phyloP scores from a whole-genome alignment of 169 alveolate species.

The Amoebophrya sp. region DNA sequence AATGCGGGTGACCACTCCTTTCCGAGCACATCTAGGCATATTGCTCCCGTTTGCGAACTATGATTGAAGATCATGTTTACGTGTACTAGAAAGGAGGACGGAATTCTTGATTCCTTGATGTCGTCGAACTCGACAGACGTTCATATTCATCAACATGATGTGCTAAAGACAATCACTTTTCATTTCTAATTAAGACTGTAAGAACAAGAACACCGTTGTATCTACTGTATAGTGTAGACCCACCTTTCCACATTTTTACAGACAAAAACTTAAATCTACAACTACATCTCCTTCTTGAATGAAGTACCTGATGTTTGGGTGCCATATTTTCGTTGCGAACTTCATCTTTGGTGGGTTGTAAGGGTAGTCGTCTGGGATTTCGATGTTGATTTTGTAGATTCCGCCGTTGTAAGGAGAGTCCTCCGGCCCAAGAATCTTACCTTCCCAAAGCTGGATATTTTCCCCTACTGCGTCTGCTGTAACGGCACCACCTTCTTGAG shows the following conservation, averaged over 20 bases:
- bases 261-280: background rate
- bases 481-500: background rate
- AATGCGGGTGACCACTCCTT: conserved; percentile 95
- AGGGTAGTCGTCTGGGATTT: conserved; percentile 89
- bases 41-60: conserved; percentile 69
- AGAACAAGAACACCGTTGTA: background rate
- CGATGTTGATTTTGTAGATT: conserved; percentile 73
- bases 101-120: too few relatives aligned
- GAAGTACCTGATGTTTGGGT: conserved; percentile 77
- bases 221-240: background rate
- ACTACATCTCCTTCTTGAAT: too few relatives aligned
- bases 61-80: too few relatives aligned
- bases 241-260: background rate
- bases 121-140: too few relatives aligned
- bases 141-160: too few relatives aligned
- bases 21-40: conserved; percentile 87
- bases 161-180: too few relatives aligned
- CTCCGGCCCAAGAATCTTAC: conserved; percentile 37
- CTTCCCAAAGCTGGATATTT: background rate
- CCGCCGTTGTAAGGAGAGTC: conserved; percentile 93
- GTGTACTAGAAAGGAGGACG: too few relatives aligned
- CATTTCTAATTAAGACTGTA: background rate
- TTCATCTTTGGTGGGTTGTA: conserved; percentile 87
- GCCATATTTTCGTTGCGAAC: conserved; percentile 92
- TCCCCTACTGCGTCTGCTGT: background rate